phyloP scores from a whole-genome alignment of 352 stramenopile species.

The Phytophthora quininea region DNA sequence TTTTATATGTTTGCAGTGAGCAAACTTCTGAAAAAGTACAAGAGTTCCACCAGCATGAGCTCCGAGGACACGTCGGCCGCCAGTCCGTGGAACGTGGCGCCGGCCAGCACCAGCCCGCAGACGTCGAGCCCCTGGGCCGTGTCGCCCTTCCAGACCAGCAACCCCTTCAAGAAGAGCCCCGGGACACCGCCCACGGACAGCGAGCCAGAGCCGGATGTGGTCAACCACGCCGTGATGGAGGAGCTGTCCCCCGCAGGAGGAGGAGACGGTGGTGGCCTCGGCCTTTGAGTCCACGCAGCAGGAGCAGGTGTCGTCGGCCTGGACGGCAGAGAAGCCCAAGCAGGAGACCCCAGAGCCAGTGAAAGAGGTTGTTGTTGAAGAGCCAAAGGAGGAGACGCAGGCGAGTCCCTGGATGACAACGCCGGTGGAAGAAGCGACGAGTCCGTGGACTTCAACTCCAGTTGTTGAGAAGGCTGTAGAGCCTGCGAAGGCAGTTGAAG shows the following conservation, averaged over 20 bases:
- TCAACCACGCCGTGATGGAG: conserved; percentile 35
- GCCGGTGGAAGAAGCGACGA: conserved; percentile 1
- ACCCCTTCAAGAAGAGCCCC: conserved; percentile 33
- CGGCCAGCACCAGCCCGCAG: conserved; percentile 31
- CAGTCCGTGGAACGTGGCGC: conserved; percentile 64
- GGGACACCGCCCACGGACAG: conserved; percentile 17
- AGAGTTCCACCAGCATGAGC: neutral
- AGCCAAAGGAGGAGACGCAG: conserved; percentile 15
- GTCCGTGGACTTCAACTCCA: conserved; percentile 1
- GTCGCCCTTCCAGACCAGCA: conserved; percentile 46
- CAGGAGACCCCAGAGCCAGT: too few species aligned
- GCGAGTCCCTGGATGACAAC: conserved; percentile 11
- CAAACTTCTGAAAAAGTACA: conserved; percentile 79
- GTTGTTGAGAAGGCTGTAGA: conserved; percentile 11
- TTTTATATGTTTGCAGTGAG: conserved; percentile 55
- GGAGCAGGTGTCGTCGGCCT: conserved; percentile 20
- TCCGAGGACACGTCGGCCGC: conserved; percentile 20
- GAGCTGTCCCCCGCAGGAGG: conserved; percentile 22
- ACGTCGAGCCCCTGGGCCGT: conserved; percentile 44
- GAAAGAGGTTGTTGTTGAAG: too few species aligned
- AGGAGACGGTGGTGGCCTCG: conserved; percentile 11
- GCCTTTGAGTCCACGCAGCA: conserved; percentile 25
- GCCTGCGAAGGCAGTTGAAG: conserved; percentile 18
- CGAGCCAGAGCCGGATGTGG: conserved; percentile 43
- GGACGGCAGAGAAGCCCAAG: conserved; percentile 5